A percentile compares a stretch with the other conserved stretches of the same genome.
These are phyloP conservation scores for Pythium sp. DNA, from an alignment of 352 stramenopile genomes.

Conservation along the genomic window DNA sequence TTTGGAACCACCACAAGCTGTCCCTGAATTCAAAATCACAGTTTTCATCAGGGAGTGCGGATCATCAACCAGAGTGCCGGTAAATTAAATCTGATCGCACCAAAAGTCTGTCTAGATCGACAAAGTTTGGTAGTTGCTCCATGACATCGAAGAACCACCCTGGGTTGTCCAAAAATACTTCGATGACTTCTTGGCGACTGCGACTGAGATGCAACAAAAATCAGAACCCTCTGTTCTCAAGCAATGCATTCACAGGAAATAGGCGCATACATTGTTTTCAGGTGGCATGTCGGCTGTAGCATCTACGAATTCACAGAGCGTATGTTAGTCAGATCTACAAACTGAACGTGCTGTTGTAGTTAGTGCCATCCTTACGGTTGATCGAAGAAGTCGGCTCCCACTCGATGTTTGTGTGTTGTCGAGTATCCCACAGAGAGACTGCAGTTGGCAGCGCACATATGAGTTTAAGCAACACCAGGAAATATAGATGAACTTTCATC, in stretches of 20 bases:
- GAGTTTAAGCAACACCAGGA: background rate
- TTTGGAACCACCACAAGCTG: conserved; percentile 82
- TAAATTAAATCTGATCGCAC: conserved; percentile 22
- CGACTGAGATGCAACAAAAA: conserved; percentile 31
- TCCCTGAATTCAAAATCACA: conserved; percentile 26
- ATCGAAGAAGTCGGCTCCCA: conserved; percentile 71
- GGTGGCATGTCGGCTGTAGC: conserved; percentile 66
- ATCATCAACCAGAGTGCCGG: background rate
- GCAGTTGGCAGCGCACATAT: background rate
- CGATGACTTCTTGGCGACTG: conserved; percentile 67
- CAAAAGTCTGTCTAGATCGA: conserved; percentile 72
- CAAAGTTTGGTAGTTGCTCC: conserved; percentile 68
- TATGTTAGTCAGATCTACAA: background rate
- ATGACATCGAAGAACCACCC: conserved; percentile 81
- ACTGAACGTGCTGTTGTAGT: background rate
- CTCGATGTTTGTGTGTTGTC: conserved; percentile 78
- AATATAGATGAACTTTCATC: background rate
- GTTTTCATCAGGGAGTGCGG: background rate
- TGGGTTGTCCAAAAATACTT: conserved; percentile 73
- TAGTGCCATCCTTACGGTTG: conserved; percentile 41
- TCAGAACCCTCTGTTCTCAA: background rate
- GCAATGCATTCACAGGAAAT: background rate
- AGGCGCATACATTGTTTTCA: conserved; percentile 72
- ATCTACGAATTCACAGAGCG: conserved; percentile 38
- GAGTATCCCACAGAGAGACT: conserved; percentile 78